Conservation (phyloP, 2,329 filamentous ascomycete genomes). For the Aureobasidium zeae region DNA sequence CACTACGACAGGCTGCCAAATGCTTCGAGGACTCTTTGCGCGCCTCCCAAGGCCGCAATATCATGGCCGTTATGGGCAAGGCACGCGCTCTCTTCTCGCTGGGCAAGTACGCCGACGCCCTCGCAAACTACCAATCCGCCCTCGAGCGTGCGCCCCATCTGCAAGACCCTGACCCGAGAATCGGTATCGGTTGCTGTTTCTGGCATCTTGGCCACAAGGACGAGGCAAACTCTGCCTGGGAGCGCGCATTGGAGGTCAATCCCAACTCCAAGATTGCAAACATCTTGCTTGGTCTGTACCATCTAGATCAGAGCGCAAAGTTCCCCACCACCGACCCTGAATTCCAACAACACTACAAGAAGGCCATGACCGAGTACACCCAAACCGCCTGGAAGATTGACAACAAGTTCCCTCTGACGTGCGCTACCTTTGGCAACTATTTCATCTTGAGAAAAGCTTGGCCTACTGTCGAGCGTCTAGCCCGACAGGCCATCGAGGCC, state of each 20-base stretch:
- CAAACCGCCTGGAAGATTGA: constrained; percentile 90
- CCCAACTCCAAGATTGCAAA: constrained; percentile 82
- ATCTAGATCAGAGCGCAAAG: constrained; percentile 76
- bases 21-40: constrained; percentile 90
- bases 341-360: constrained; percentile 79
- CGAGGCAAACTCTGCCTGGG: constrained; percentile 84
- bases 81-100: constrained; percentile 79
- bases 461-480: constrained; percentile 72
- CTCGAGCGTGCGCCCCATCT: constrained; percentile 77
- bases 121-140: constrained; percentile 79
- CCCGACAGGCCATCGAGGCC: constrained; percentile 86
- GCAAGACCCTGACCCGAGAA: constrained; percentile 85
- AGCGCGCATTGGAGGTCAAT: constrained; percentile 71
- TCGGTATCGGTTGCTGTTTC: constrained; percentile 92
- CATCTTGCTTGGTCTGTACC: constrained; percentile 80
- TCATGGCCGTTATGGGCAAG: constrained; percentile 86
- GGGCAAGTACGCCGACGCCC: constrained; percentile 73
- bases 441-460: constrained; percentile 77
- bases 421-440: constrained; percentile 81
- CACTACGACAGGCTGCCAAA: constrained; percentile 76
- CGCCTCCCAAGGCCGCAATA: constrained; percentile 74
- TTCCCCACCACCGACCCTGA: constrained; percentile 74
- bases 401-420: constrained; percentile 81
- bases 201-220: constrained; percentile 96
- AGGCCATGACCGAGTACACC: constrained; percentile 88